phyloP scores from a whole-genome alignment of 495 filamentous ascomycete species.

The Lophium mytilinum region DNA sequence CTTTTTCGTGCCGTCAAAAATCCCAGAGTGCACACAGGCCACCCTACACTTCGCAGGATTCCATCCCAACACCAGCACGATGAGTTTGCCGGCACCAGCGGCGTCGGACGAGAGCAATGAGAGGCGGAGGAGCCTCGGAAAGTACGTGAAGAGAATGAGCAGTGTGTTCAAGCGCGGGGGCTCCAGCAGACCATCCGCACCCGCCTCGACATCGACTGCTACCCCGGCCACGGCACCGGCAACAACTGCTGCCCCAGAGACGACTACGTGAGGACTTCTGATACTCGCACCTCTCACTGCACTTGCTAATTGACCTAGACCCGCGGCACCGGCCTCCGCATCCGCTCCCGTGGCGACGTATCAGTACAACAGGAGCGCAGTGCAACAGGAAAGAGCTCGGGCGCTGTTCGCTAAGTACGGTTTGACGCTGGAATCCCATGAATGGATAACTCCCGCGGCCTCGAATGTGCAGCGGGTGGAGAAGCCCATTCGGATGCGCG shows the following conservation, averaged over 20 bases:
- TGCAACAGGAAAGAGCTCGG: slow-evolving; percentile 53
- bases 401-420: slow-evolving; percentile 69
- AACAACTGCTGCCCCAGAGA: neutral
- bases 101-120: slow-evolving; percentile 1
- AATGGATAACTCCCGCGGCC: slow-evolving; percentile 45
- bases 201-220: neutral
- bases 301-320: neutral
- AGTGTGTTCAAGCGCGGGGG: slow-evolving; percentile 20
- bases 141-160: slow-evolving; percentile 24
- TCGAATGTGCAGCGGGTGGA: slow-evolving; percentile 61
- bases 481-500: slow-evolving; percentile 85
- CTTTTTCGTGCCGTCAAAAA: neutral
- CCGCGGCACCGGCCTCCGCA: slow-evolving; percentile 4
- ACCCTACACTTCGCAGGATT: neutral
- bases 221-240: neutral
- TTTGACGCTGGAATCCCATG: slow-evolving; percentile 57
- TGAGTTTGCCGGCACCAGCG: neutral
- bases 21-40: neutral
- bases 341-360: slow-evolving; percentile 1
- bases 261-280: neutral
- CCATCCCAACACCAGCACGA: slow-evolving; percentile 1
- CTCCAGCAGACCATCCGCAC: slow-evolving; percentile 7
- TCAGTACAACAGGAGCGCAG: slow-evolving; percentile 12
- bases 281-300: neutral
- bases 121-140: slow-evolving; percentile 19